Evolutionary conservation across 2,329 filamentous ascomycete genomes (phyloP).

Genomic region (Coniochaeta sp.): DNA sequence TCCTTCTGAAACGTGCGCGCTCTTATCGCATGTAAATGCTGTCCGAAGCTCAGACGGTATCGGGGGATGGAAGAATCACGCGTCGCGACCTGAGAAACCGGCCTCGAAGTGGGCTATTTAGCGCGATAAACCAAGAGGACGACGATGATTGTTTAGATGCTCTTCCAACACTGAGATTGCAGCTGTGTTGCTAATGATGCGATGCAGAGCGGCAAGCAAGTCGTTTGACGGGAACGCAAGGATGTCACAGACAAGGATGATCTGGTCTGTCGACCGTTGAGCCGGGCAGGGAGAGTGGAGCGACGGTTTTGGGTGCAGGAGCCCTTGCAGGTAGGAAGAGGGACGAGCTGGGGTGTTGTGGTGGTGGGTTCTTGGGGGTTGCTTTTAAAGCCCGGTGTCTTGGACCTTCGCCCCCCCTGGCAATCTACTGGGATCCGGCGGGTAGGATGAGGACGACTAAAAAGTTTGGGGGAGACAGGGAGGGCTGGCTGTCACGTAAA

Average conservation of each 20-base stretch:
- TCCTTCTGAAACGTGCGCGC: background rate
- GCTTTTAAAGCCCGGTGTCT: constrained; percentile 10
- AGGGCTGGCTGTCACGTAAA: constrained; percentile 8
- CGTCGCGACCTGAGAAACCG: background rate
- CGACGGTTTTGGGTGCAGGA: constrained; percentile 5
- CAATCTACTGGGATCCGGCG: constrained; percentile 12
- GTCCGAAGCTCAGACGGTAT: background rate
- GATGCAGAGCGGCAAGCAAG: background rate
- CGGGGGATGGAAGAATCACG: background rate
- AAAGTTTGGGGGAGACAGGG: constrained; percentile 12
- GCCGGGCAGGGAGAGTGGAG: constrained; percentile 5
- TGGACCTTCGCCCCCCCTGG: constrained; percentile 11
- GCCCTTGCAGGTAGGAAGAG: constrained; percentile 4
- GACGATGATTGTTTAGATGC: background rate
- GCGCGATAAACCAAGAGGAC: background rate
- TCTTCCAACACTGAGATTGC: background rate
- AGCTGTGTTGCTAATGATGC: background rate
- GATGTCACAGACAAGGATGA: background rate
- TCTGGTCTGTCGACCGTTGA: constrained; percentile 1
- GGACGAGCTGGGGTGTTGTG: constrained; percentile 7
- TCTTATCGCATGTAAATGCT: background rate
- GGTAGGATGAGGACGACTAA: constrained; percentile 13
- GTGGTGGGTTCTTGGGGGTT: constrained; percentile 7
- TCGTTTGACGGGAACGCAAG: background rate
- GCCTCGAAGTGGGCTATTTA: background rate